Conservation (phyloP, 73 alveolate genomes). For the Tetrahymena thermophila region DNA sequence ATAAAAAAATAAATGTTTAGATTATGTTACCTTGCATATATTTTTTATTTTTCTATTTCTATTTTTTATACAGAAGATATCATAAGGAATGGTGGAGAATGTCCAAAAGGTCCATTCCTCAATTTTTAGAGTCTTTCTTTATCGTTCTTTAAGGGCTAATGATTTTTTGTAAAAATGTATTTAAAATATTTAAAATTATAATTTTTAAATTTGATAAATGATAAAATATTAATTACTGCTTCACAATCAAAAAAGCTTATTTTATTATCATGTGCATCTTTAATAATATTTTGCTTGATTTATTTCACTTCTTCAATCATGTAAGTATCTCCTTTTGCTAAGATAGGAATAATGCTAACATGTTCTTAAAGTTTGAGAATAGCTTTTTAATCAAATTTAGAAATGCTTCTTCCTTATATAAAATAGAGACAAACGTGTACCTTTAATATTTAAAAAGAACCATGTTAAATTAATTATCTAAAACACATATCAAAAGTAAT, state of each 20-base stretch:
- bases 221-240: neutral
- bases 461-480: too few species aligned
- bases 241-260: slow-evolving; percentile 12
- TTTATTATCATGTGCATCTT: neutral
- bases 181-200: neutral
- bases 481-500: neutral
- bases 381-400: slow-evolving; percentile 16
- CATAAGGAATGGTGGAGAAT: slow-evolving; percentile 18
- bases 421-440: slow-evolving; percentile 44
- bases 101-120: slow-evolving; percentile 21
- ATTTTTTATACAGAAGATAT: slow-evolving; percentile 35
- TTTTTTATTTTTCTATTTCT: slow-evolving; percentile 1
- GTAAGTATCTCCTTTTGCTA: slow-evolving; percentile 37
- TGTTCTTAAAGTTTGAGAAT: neutral
- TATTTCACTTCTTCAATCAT: slow-evolving; percentile 7
- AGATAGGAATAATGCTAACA: slow-evolving; percentile 30
- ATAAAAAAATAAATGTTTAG: neutral
- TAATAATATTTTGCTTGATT: slow-evolving; percentile 7
- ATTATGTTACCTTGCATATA: slow-evolving; percentile 26
- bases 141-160: neutral
- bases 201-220: neutral
- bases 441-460: neutral
- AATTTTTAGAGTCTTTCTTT: neutral
- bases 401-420: slow-evolving; percentile 27
- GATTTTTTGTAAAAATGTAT: neutral